These are phyloP conservation scores for Apiospora aurea DNA, from an alignment of 2,329 filamentous ascomycete genomes.

Conservation along the genomic window DNA sequence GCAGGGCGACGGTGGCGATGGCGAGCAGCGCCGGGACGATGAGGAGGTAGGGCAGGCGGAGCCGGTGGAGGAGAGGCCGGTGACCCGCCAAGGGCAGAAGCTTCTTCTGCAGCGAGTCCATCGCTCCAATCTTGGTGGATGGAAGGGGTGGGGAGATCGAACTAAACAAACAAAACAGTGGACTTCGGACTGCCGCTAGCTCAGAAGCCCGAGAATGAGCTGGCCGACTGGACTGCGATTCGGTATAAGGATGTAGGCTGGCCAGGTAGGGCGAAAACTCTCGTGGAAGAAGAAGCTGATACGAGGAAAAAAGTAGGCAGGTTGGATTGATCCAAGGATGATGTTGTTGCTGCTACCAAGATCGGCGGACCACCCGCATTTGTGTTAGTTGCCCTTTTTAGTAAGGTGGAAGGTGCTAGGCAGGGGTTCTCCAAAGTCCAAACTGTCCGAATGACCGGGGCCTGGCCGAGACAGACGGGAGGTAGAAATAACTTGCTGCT, in stretches of 20 bases:
- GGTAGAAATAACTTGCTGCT: too few species aligned
- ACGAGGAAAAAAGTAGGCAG: background rate
- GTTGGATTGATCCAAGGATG: background rate
- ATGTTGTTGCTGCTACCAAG: conserved; percentile 23
- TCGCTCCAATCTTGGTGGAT: background rate
- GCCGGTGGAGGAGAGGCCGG: conserved; percentile 57
- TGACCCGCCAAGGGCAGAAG: conserved; percentile 31
- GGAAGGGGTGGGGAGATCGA: background rate
- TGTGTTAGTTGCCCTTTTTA: conserved; percentile 1
- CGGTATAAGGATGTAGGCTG: background rate
- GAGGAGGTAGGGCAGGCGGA: conserved; percentile 60
- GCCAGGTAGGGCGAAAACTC: background rate
- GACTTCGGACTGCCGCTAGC: background rate
- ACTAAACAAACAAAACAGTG: background rate
- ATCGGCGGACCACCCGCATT: conserved; percentile 5
- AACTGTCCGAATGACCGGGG: background rate
- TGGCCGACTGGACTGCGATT: background rate
- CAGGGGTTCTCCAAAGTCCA: background rate
- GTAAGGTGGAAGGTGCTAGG: background rate
- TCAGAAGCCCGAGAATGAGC: background rate
- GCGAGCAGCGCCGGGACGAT: conserved; percentile 58
- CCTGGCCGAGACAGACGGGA: background rate
- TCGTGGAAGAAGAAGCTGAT: background rate
- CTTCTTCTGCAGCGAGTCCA: background rate
- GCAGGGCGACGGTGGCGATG: conserved; percentile 47